Evolutionary conservation across 2,329 filamentous ascomycete species (phyloP).

Genomic region (Malbranchea zuffiana): DNA sequence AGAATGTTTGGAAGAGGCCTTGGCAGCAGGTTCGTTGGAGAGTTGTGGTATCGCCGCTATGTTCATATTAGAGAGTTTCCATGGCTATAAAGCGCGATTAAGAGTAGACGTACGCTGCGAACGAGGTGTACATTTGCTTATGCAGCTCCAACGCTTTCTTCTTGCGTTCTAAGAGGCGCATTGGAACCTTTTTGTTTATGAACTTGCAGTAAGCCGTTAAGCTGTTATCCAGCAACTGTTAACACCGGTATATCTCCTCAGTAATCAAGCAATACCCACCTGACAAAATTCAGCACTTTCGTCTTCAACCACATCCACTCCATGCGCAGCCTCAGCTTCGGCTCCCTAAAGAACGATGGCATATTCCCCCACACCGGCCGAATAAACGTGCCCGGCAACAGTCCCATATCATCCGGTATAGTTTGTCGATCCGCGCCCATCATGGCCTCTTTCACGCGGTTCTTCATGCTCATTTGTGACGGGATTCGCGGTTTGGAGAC

Average conservation of each 20-base stretch:
- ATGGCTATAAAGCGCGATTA: constrained; percentile 4
- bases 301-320: constrained; percentile 33
- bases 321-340: constrained; percentile 26
- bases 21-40: constrained; percentile 30
- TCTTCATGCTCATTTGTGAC: constrained; percentile 31
- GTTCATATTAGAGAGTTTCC: constrained; percentile 16
- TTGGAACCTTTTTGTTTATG: constrained; percentile 23
- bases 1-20: constrained; percentile 28
- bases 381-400: constrained; percentile 36
- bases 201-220: constrained; percentile 26
- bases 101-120: constrained; percentile 30
- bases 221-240: too few relatives aligned
- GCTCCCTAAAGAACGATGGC: constrained; percentile 31
- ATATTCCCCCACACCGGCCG: constrained; percentile 30
- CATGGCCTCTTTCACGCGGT: constrained; percentile 22
- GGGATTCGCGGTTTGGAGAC: constrained; percentile 22
- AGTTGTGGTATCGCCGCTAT: constrained; percentile 27
- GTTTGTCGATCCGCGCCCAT: constrained; percentile 19
- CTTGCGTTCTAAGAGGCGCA: constrained; percentile 28
- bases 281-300: constrained; percentile 25
- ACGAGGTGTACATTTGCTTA: constrained; percentile 36
- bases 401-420: constrained; percentile 36
- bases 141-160: constrained; percentile 34
- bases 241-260: too few relatives aligned
- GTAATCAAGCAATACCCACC: constrained; percentile 22